A percentile compares a stretch with the other conserved stretches of the same genome.
phyloP scores from a whole-genome alignment of 2,329 filamentous ascomycete species.

The Pestalotiopsis fici region DNA sequence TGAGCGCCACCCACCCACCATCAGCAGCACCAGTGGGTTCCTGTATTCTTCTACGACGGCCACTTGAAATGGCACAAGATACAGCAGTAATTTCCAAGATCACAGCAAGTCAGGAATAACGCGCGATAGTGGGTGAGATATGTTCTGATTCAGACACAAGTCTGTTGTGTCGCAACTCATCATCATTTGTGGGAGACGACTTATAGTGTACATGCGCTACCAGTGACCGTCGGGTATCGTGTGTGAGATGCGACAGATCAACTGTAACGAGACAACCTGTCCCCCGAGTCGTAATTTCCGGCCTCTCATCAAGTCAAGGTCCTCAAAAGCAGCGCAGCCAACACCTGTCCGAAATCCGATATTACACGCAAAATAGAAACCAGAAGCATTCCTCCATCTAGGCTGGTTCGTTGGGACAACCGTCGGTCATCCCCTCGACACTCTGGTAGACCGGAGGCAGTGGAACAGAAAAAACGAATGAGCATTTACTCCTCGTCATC shows the following conservation, averaged over 20 bases:
- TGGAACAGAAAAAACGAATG: slow-evolving; percentile 7
- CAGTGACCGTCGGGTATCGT: slow-evolving; percentile 11
- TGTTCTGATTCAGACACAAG: neutral
- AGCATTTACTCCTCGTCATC: slow-evolving; percentile 37
- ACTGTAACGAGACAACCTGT: slow-evolving; percentile 6
- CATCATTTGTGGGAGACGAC: slow-evolving; percentile 7
- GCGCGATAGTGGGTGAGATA: neutral
- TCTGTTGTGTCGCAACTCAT: slow-evolving; percentile 1
- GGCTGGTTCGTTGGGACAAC: slow-evolving; percentile 6
- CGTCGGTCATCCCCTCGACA: slow-evolving; percentile 5
- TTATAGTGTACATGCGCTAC: slow-evolving; percentile 13
- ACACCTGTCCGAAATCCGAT: slow-evolving; percentile 16
- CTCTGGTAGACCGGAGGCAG: slow-evolving; percentile 24
- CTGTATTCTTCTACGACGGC: neutral
- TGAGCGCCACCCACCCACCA: neutral
- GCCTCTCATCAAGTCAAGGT: slow-evolving; percentile 1
- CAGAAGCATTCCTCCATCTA: neutral
- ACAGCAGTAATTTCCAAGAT: neutral
- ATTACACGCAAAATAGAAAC: slow-evolving; percentile 15
- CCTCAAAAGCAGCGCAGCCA: slow-evolving; percentile 9
- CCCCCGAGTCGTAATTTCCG: neutral
- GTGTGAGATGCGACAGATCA: neutral
- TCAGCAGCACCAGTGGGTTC: neutral
- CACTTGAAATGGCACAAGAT: neutral
- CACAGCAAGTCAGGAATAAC: neutral